These are phyloP conservation scores for Dioszegia aurantiaca DNA, from an alignment of 768 basidiomycete genomes.

Conservation along the genomic window DNA sequence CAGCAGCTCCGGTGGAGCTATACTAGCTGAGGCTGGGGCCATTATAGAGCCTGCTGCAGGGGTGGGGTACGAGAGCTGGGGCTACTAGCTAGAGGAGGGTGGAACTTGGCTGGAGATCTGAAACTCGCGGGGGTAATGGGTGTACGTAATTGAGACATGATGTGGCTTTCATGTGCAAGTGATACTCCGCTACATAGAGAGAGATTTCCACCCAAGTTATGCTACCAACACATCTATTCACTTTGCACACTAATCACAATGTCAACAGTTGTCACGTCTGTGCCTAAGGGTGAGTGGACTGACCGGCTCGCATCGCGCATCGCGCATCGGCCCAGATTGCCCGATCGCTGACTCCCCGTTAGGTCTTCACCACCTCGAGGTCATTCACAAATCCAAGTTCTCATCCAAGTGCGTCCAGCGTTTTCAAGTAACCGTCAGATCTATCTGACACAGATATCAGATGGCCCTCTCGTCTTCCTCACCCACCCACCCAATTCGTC, in stretches of 20 bases:
- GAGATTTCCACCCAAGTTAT: no score
- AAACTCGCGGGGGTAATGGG: background rate
- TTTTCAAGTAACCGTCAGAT: background rate
- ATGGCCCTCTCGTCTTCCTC: constrained; percentile 34
- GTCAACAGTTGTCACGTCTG: constrained; percentile 19
- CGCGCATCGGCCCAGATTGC: no score
- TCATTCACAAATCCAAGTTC: constrained; percentile 13
- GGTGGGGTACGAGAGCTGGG: no score
- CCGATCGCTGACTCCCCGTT: no score
- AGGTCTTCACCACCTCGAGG: constrained; percentile 19
- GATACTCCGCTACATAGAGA: no score
- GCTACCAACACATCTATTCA: background rate
- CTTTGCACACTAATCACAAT: background rate
- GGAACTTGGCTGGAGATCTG: no score
- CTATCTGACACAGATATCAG: background rate
- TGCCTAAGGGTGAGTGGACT: constrained; percentile 24
- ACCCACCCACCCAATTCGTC: constrained; percentile 31
- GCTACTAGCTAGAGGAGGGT: no score
- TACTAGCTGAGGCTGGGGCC: background rate
- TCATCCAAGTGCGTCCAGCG: constrained; percentile 3
- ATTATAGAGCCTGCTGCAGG: no score
- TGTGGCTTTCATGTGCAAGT: no score
- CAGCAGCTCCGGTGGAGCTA: background rate
- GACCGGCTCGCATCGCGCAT: no score
- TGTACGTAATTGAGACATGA: background rate